Conservation (phyloP, 2,329 filamentous ascomycete genomes). For the Tolypocladium tropicale region DNA sequence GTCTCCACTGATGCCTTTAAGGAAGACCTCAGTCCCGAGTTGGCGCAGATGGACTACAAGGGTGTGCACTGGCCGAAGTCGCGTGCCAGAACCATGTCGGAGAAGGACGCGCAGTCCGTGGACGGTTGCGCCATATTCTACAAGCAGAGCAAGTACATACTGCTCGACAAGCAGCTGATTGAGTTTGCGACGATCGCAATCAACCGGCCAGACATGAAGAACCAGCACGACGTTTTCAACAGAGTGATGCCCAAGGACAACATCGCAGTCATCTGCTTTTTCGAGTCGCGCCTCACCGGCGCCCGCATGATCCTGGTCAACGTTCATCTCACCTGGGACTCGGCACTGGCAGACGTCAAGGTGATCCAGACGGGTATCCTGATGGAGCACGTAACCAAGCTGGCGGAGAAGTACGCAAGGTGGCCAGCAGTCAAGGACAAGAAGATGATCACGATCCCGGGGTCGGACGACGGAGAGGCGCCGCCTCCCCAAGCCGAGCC, state of each 20-base stretch:
- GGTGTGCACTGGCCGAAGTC: conserved; percentile 89
- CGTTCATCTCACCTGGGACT: conserved; percentile 92
- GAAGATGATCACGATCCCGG: conserved; percentile 40
- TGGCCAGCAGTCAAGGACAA: conserved; percentile 78
- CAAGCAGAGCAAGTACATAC: conserved; percentile 87
- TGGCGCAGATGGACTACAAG: conserved; percentile 84
- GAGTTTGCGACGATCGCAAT: conserved; percentile 90
- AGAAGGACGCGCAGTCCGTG: conserved; percentile 79
- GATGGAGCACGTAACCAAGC: conserved; percentile 81
- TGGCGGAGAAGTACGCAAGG: conserved; percentile 76
- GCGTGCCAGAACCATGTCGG: conserved; percentile 81
- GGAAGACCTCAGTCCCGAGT: conserved; percentile 77
- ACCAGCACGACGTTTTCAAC: conserved; percentile 95
- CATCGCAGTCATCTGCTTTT: conserved; percentile 83
- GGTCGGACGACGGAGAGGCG: conserved; percentile 31
- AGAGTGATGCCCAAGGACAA: conserved; percentile 98
- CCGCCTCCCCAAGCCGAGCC: conserved; percentile 51
- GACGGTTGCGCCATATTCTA: conserved; percentile 97
- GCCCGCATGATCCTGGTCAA: conserved; percentile 87
- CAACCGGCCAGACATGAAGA: conserved; percentile 92
- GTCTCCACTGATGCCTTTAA: conserved; percentile 88
- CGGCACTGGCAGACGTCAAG: conserved; percentile 84
- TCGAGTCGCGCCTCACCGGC: conserved; percentile 88
- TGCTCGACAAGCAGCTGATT: conserved; percentile 88
- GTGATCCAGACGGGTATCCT: conserved; percentile 90